phyloP scores from a whole-genome alignment of 2,329 filamentous ascomycete species.

The Geosmithia morbida region DNA sequence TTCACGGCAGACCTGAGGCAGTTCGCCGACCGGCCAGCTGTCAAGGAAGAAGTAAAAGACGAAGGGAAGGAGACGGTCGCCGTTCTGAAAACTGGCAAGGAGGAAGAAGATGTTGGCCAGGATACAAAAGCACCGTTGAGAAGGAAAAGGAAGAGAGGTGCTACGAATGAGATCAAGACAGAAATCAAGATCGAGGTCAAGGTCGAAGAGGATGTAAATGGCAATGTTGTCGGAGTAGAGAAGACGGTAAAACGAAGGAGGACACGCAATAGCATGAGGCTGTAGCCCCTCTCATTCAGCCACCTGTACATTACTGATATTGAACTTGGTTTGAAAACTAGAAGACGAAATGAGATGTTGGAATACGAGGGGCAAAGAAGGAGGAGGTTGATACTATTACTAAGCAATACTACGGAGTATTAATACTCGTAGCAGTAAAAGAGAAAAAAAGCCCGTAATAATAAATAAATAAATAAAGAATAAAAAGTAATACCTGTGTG shows the following conservation, averaged over 20 bases:
- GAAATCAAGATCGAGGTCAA: slow-evolving; percentile 7
- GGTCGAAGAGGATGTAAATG: slow-evolving; percentile 8
- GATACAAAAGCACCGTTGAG: slow-evolving; percentile 4
- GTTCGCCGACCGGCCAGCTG: slow-evolving; percentile 52
- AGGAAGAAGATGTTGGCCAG: slow-evolving; percentile 9
- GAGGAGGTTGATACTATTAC: too few relatives aligned
- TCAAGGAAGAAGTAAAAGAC: slow-evolving; percentile 4
- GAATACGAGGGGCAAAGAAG: background rate
- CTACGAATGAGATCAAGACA: slow-evolving; percentile 3
- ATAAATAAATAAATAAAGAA: too few relatives aligned
- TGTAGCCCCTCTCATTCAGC: background rate
- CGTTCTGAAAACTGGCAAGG: background rate
- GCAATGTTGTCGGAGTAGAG: slow-evolving; percentile 7
- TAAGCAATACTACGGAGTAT: too few relatives aligned
- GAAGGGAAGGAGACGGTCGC: background rate
- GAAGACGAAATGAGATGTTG: background rate
- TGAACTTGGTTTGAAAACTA: too few relatives aligned
- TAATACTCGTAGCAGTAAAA: too few relatives aligned
- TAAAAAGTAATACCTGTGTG: background rate
- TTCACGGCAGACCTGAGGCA: slow-evolving; percentile 86
- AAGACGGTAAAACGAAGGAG: slow-evolving; percentile 14
- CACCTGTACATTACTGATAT: background rate
- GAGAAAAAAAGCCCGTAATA: too few relatives aligned
- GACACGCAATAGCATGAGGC: slow-evolving; percentile 5
- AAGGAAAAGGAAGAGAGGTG: slow-evolving; percentile 12